These are phyloP conservation scores for Aspergillus wentii DNA, from an alignment of 495 filamentous ascomycete species.

Conservation along the genomic window DNA sequence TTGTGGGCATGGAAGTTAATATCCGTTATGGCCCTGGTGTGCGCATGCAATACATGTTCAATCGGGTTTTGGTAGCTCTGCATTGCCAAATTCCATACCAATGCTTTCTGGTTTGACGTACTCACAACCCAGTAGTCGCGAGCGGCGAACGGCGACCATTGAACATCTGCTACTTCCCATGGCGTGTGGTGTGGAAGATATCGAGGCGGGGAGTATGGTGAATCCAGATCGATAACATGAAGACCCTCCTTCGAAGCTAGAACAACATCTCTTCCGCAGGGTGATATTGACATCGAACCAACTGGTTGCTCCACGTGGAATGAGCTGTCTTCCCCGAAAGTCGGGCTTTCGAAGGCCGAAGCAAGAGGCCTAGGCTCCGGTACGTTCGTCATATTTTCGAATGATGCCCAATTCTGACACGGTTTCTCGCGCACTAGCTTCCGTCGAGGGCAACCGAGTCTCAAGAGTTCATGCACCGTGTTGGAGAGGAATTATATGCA, in stretches of 20 bases:
- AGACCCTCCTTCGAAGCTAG: conserved; percentile 82
- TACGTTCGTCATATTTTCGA: conserved; percentile 34
- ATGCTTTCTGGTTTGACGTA: conserved; percentile 88
- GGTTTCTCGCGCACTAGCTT: not conserved
- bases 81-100: conserved; percentile 91
- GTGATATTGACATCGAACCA: conserved; percentile 80
- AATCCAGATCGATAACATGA: conserved; percentile 91
- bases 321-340: conserved; percentile 77
- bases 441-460: conserved; percentile 2
- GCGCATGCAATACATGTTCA: conserved; percentile 85
- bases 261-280: conserved; percentile 87
- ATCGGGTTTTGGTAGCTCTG: conserved; percentile 67
- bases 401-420: not conserved
- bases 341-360: conserved; percentile 79
- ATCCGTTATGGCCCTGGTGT: conserved; percentile 88
- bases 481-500: conserved; percentile 3
- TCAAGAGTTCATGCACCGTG: conserved; percentile 9
- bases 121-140: conserved; percentile 91
- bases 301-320: conserved; percentile 79
- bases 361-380: conserved; percentile 37
- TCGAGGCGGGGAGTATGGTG: conserved; percentile 80
- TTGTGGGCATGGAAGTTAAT: conserved; percentile 96
- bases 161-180: conserved; percentile 98
- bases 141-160: conserved; percentile 91
- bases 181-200: conserved; percentile 80